These are phyloP conservation scores for Acanthamoeba castellanii DNA, from an alignment of 208 protist genomes.

Conservation along the genomic window DNA sequence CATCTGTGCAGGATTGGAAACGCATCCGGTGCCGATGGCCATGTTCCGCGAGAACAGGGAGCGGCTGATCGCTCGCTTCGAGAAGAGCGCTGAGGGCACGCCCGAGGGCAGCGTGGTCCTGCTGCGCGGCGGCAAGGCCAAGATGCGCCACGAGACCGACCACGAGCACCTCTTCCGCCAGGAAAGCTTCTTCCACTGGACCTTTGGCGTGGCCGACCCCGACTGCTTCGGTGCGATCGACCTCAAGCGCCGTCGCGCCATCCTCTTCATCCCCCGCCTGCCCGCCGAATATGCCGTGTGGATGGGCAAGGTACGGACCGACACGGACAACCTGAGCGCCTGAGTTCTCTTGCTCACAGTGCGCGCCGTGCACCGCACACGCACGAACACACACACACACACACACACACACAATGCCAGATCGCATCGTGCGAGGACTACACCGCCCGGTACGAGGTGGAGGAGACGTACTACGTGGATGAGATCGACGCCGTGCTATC, in stretches of 20 bases:
- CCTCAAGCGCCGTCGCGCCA: conserved; percentile 37
- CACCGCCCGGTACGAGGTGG: not conserved
- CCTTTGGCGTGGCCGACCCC: conserved; percentile 79
- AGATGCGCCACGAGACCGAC: conserved; percentile 76
- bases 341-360: not conserved
- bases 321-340: no score
- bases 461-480: conserved; percentile 9
- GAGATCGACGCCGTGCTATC: not conserved
- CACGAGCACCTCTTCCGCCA: conserved; percentile 81
- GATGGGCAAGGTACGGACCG: conserved; percentile 70
- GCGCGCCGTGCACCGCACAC: not conserved
- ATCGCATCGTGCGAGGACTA: not conserved
- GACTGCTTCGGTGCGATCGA: conserved; percentile 75
- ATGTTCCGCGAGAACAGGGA: conserved; percentile 32
- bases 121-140: conserved; percentile 49
- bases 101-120: conserved; percentile 61
- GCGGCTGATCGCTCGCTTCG: conserved; percentile 19
- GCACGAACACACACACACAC: no score
- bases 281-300: conserved; percentile 75
- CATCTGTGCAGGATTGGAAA: conserved; percentile 25
- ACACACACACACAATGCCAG: no score
- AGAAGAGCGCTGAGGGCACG: not conserved
- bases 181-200: conserved; percentile 81
- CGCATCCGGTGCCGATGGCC: conserved; percentile 46
- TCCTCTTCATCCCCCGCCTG: conserved; percentile 77